Evolutionary conservation across 768 basidiomycete genomes (phyloP).

Genomic region (Hebeloma cylindrosporum): DNA sequence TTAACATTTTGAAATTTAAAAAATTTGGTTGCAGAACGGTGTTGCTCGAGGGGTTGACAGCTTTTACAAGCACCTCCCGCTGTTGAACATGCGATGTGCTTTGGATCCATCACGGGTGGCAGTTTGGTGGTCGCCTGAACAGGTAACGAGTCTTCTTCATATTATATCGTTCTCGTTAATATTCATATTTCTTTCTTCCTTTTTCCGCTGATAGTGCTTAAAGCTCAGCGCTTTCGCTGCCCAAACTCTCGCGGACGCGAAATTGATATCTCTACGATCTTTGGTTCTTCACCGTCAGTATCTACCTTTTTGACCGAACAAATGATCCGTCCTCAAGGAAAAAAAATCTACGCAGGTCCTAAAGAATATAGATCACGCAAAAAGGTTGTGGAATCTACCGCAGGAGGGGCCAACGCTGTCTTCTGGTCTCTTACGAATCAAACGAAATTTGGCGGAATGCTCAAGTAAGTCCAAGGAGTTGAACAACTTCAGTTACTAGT

Average conservation of each 20-base stretch:
- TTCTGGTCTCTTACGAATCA: constrained; percentile 52
- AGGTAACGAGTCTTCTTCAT: constrained; percentile 39
- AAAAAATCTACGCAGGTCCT: constrained; percentile 17
- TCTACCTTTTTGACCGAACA: neutral
- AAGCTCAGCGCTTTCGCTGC: constrained; percentile 56
- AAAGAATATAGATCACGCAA: constrained; percentile 28
- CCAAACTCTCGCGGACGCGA: constrained; percentile 46
- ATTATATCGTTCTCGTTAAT: neutral
- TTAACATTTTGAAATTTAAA: too few relatives aligned
- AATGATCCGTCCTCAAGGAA: neutral
- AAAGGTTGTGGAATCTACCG: constrained; percentile 36
- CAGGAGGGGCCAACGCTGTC: constrained; percentile 44
- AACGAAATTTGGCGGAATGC: constrained; percentile 45
- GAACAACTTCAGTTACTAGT: too few relatives aligned
- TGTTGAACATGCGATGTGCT: constrained; percentile 65
- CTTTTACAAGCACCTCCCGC: constrained; percentile 59
- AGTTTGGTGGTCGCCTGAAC: constrained; percentile 57
- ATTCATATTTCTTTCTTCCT: neutral
- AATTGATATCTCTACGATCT: constrained; percentile 39
- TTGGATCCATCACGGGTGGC: constrained; percentile 50
- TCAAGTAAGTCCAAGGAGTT: constrained; percentile 36
- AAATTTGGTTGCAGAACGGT: constrained; percentile 40
- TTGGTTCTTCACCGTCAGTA: constrained; percentile 51
- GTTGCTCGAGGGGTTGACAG: constrained; percentile 47
- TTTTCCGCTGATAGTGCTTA: constrained; percentile 43